A percentile compares a stretch with the other conserved stretches of the same genome.
Evolutionary conservation across 305 asterid species (phyloP).

Genomic region (Fraxinus ornus): DNA sequence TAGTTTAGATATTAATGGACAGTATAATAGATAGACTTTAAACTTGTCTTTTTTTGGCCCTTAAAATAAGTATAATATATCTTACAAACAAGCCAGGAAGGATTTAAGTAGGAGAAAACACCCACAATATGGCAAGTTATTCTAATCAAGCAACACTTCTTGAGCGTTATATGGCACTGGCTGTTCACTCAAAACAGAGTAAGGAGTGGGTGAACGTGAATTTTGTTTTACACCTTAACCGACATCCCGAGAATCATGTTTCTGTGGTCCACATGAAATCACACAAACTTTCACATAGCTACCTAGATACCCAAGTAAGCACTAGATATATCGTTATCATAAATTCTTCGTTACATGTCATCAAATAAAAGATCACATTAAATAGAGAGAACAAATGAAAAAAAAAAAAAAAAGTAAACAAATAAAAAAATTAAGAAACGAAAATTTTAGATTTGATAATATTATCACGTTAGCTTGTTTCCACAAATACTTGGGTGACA

Average conservation of each 20-base stretch:
- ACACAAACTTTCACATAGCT: not conserved
- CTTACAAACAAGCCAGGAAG: not conserved
- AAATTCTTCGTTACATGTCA: not conserved
- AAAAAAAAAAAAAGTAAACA: not conserved
- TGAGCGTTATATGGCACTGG: not conserved
- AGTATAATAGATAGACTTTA: not conserved
- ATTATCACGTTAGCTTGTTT: constrained; percentile 13
- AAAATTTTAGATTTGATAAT: constrained; percentile 18
- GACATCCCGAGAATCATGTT: not conserved
- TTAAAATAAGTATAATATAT: not conserved
- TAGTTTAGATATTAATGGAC: not conserved
- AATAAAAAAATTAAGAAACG: not conserved
- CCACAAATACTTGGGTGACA: constrained; percentile 21
- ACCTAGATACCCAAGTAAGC: not conserved
- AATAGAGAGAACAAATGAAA: not conserved
- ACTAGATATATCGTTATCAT: not conserved
- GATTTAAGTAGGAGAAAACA: not conserved
- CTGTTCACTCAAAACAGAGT: not conserved
- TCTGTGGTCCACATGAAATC: not conserved
- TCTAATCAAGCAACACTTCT: not conserved
- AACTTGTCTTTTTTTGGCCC: not conserved
- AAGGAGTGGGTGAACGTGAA: not conserved
- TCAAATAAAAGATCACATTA: not conserved
- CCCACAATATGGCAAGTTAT: not conserved
- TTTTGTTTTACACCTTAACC: not conserved